These are phyloP conservation scores for Starmerella potacharoeniae DNA, from an alignment of 805 yeast species.

Conservation along the genomic window DNA sequence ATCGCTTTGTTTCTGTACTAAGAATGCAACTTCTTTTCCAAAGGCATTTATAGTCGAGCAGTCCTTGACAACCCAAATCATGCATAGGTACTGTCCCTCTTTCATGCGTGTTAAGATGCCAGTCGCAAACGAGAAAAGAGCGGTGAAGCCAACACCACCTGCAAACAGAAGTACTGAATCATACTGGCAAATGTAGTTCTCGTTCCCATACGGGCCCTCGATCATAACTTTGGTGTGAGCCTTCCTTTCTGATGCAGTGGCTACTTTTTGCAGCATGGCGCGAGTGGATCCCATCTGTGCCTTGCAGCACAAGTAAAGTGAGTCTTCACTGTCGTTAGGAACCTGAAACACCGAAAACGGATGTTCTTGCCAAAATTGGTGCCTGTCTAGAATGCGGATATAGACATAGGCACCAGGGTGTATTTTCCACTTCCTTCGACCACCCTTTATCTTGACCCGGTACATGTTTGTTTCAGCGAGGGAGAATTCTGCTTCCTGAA, in stretches of 20 bases:
- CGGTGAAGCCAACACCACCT: constrained; percentile 59
- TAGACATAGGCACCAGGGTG: constrained; percentile 51
- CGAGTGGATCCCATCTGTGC: constrained; percentile 46
- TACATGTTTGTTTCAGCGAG: constrained; percentile 31
- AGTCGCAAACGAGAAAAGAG: constrained; percentile 39
- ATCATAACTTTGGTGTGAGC: constrained; percentile 34
- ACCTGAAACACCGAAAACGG: constrained; percentile 44
- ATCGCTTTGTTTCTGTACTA: constrained; percentile 17
- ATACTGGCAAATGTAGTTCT: constrained; percentile 38
- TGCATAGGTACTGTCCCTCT: constrained; percentile 14
- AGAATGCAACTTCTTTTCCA: constrained; percentile 37
- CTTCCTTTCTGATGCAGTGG: constrained; percentile 24
- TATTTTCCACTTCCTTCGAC: constrained; percentile 38
- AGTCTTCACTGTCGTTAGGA: constrained; percentile 30
- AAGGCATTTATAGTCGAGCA: constrained; percentile 40
- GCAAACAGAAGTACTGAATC: constrained; percentile 42
- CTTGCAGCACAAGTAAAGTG: constrained; percentile 39
- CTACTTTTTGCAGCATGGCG: constrained; percentile 29
- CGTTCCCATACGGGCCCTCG: constrained; percentile 54
- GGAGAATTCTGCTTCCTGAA: constrained; percentile 24
- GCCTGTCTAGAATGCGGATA: constrained; percentile 41
- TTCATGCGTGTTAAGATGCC: constrained; percentile 21
- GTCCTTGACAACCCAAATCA: constrained; percentile 26
- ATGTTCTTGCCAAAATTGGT: constrained; percentile 58
- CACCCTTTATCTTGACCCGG: constrained; percentile 22